Evolutionary conservation across 1,284 basidiomycete species (phyloP).

Genomic region (Rhizoctonia solani): DNA sequence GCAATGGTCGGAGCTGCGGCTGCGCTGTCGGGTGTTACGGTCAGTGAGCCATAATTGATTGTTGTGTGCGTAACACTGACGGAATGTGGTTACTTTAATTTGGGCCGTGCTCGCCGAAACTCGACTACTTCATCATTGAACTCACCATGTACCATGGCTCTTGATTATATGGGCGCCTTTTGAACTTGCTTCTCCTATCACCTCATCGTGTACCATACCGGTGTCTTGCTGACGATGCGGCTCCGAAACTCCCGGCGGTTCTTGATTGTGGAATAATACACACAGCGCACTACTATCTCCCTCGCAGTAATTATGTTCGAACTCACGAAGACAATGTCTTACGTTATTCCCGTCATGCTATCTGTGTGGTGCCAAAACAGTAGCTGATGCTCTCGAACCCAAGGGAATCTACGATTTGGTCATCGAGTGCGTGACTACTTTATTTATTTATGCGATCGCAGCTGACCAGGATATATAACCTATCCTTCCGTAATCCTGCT

Average conservation of each 20-base stretch:
- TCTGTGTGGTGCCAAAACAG: conserved; percentile 92
- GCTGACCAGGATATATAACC: no score
- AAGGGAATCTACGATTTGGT: conserved; percentile 96
- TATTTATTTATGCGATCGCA: neutral
- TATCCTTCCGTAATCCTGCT: no score
- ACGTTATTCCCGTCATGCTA: conserved; percentile 94
- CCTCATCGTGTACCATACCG: no score
- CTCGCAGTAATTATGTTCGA: conserved; percentile 98
- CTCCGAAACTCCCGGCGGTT: neutral
- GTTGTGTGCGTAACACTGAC: neutral
- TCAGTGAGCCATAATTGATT: conserved; percentile 52
- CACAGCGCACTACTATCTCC: conserved; percentile 82
- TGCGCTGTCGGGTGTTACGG: conserved; percentile 85
- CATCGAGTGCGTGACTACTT: conserved; percentile 68
- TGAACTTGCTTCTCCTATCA: no score
- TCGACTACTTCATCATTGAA: no score
- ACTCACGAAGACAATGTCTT: conserved; percentile 90
- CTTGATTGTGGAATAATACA: neutral
- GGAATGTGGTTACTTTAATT: neutral
- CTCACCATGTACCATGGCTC: no score
- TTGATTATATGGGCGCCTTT: no score
- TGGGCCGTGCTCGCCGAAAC: neutral
- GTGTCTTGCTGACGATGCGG: no score
- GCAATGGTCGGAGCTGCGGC: conserved; percentile 92
- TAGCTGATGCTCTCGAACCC: conserved; percentile 88